Conservation (phyloP, 2,329 filamentous ascomycete genomes). For the Colletotrichum lupini region DNA sequence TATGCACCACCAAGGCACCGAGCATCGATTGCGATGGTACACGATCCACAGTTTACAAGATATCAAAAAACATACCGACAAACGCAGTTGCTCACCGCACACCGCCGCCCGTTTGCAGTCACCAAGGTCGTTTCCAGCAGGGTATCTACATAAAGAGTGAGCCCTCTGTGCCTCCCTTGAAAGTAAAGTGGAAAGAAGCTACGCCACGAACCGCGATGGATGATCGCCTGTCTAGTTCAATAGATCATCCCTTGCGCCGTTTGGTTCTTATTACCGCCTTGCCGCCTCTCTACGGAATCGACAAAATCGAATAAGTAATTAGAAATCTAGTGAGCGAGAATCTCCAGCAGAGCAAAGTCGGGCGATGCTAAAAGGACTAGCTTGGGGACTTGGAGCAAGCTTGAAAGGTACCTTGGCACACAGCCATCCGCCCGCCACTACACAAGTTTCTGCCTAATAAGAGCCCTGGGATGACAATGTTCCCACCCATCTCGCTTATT, state of each 20-base stretch:
- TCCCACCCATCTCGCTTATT: neutral
- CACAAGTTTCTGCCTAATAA: slow-evolving; percentile 6
- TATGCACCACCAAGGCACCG: neutral
- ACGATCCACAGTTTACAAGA: neutral
- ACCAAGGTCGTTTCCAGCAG: neutral
- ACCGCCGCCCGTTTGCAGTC: neutral
- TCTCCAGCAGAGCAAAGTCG: neutral
- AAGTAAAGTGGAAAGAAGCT: neutral
- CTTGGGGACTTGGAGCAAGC: neutral
- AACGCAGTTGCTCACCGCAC: neutral
- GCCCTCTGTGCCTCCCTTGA: neutral
- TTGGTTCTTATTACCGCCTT: neutral
- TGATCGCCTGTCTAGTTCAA: neutral
- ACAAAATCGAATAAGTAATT: neutral
- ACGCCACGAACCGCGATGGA: neutral
- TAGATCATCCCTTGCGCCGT: neutral
- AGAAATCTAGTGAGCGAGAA: neutral
- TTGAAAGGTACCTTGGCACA: neutral
- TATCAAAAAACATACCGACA: neutral
- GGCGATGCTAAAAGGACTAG: neutral
- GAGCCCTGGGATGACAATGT: neutral
- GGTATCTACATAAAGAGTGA: neutral
- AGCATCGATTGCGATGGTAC: neutral
- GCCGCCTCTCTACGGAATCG: neutral
- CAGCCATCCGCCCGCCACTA: neutral